Conservation (phyloP, 345 rosid species). For the Turnera subulata region DNA sequence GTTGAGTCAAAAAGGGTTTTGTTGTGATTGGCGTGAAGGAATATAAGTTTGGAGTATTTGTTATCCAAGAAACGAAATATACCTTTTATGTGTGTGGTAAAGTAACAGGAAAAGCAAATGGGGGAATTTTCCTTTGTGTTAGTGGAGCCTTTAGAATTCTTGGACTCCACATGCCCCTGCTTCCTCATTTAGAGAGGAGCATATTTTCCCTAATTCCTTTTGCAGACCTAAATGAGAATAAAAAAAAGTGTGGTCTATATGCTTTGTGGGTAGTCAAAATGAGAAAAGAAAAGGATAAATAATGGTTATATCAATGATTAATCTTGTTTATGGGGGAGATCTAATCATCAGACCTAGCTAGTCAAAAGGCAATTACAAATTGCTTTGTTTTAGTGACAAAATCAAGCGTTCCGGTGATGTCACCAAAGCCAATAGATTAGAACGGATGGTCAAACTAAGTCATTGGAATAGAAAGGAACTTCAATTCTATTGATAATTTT, state of each 20-base stretch:
- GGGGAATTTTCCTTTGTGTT: conserved; percentile 20
- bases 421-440: not conserved
- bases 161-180: conserved; percentile 10
- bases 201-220: conserved; percentile 6
- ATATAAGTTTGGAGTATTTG: conserved; percentile 22
- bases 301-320: conserved; percentile 9
- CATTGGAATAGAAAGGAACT: too few relatives aligned
- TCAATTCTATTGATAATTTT: too few relatives aligned
- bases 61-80: conserved; percentile 8
- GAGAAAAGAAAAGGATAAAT: not conserved
- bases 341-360: conserved; percentile 8
- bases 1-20: conserved; percentile 23
- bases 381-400: too few relatives aligned
- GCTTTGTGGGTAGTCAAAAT: not conserved
- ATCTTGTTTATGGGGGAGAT: not conserved
- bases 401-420: not conserved
- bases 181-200: conserved; percentile 6
- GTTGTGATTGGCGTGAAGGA: conserved; percentile 13
- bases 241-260: not conserved
- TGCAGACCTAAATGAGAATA: conserved; percentile 2
- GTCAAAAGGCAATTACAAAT: too few relatives aligned
- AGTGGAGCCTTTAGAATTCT: conserved; percentile 22
- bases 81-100: not conserved
- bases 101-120: conserved; percentile 12
- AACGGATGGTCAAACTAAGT: too few relatives aligned